Conservation (phyloP, 2,329 filamentous ascomycete species). For the Parafenestella ontariensis region DNA sequence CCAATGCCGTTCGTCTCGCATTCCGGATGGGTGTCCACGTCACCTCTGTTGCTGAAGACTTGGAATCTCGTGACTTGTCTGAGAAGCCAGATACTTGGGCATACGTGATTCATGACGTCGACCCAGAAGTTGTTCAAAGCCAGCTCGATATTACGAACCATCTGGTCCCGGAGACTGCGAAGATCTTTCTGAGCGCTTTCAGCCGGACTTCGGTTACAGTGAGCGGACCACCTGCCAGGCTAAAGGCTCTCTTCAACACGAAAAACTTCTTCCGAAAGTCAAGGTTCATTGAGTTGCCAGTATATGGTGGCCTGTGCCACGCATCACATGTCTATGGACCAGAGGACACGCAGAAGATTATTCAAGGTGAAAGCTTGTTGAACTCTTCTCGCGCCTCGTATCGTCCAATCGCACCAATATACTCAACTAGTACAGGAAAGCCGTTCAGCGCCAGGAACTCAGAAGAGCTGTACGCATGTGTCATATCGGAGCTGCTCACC, state of each 20-base stretch:
- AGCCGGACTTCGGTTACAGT: constrained; percentile 36
- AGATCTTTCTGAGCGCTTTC: constrained; percentile 37
- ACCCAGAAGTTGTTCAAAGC: constrained; percentile 40
- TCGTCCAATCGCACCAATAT: constrained; percentile 26
- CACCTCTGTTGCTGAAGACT: constrained; percentile 50
- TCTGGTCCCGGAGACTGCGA: constrained; percentile 17
- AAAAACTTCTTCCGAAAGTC: constrained; percentile 27
- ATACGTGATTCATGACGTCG: constrained; percentile 50
- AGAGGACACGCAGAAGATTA: constrained; percentile 34
- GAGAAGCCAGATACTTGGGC: constrained; percentile 50
- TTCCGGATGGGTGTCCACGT: constrained; percentile 58
- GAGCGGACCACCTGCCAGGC: constrained; percentile 39
- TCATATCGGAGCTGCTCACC: constrained; percentile 23
- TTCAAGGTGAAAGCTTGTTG: constrained; percentile 35
- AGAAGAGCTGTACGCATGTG: constrained; percentile 16
- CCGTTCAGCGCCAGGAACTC: constrained; percentile 23
- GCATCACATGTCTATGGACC: constrained; percentile 38
- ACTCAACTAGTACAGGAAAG: constrained; percentile 59
- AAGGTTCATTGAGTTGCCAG: constrained; percentile 29
- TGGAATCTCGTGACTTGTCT: constrained; percentile 47
- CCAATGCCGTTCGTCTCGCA: constrained; percentile 52
- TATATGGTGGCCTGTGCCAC: constrained; percentile 39
- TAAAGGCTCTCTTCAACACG: constrained; percentile 31
- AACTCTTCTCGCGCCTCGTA: neutral
- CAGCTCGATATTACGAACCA: constrained; percentile 49